Conservation (phyloP, 2,329 filamentous ascomycete genomes). For the Talaromyces sp. region DNA sequence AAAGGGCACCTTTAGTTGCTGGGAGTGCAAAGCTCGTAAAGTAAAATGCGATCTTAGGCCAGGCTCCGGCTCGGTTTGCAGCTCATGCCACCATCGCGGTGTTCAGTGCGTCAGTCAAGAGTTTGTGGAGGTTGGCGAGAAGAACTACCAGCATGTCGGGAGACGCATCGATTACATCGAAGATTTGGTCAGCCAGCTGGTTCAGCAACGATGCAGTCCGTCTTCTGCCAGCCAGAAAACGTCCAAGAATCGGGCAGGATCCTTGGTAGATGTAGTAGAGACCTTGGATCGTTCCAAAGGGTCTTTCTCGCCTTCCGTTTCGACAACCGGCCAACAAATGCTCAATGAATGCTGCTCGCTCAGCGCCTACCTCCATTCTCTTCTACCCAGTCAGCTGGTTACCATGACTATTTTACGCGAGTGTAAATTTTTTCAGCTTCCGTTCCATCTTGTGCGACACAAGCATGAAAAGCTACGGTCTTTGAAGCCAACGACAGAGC, state of each 20-base stretch:
- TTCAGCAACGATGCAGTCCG: neutral
- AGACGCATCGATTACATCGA: slow-evolving; percentile 7
- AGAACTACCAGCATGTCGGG: neutral
- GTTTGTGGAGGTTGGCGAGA: neutral
- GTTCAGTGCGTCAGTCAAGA: slow-evolving; percentile 24
- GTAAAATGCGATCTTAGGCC: slow-evolving; percentile 46
- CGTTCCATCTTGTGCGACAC: slow-evolving; percentile 12
- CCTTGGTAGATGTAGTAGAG: neutral
- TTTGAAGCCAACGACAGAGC: neutral
- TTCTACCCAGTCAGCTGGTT: slow-evolving; percentile 13
- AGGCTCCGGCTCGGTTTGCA: slow-evolving; percentile 38
- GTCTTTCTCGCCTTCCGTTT: neutral
- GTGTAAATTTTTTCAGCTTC: slow-evolving; percentile 14
- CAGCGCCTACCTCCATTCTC: slow-evolving; percentile 15
- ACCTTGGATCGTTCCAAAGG: neutral
- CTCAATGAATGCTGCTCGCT: slow-evolving; percentile 15
- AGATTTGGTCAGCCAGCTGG: slow-evolving; percentile 1
- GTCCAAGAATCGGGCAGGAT: neutral
- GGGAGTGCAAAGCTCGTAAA: slow-evolving; percentile 57
- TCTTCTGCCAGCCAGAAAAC: neutral
- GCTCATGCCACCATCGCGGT: slow-evolving; percentile 43
- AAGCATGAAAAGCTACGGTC: neutral
- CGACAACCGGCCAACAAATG: slow-evolving; percentile 13
- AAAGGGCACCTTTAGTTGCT: slow-evolving; percentile 56
- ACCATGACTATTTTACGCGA: slow-evolving; percentile 11